Evolutionary conservation across 108 stramenopile genomes (phyloP).

Genomic region (Nitzschia inconspicua): DNA sequence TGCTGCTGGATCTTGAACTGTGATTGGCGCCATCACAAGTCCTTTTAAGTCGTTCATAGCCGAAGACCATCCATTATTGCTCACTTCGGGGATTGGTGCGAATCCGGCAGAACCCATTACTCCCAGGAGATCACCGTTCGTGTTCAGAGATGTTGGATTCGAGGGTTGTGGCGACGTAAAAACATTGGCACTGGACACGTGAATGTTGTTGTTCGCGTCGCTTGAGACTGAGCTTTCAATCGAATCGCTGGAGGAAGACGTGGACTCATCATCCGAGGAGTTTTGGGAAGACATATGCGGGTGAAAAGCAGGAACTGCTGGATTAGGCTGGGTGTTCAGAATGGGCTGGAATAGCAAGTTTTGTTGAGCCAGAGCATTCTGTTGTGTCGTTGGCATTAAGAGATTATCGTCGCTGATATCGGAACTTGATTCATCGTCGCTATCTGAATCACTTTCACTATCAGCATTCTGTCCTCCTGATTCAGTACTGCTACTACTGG

Average conservation of each 20-base stretch:
- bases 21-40: slow-evolving; percentile 79
- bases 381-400: slow-evolving; percentile 6
- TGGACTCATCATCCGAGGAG: slow-evolving; percentile 8
- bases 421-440: slow-evolving; percentile 25
- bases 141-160: no score
- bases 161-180: background rate
- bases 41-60: slow-evolving; percentile 59
- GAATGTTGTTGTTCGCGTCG: background rate
- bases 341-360: background rate
- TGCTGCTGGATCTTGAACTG: slow-evolving; percentile 32
- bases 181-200: background rate
- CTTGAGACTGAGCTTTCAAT: background rate
- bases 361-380: background rate
- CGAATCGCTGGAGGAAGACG: background rate
- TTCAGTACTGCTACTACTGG: slow-evolving; percentile 9
- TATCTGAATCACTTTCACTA: slow-evolving; percentile 30
- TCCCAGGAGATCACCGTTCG: slow-evolving; percentile 25
- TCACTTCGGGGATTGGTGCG: background rate
- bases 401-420: slow-evolving; percentile 13
- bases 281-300: no score
- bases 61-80: slow-evolving; percentile 4
- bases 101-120: background rate
- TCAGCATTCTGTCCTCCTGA: background rate
- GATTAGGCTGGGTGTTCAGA: background rate
- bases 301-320: slow-evolving; percentile 22